A percentile compares a stretch with the other conserved stretches of the same genome.
Evolutionary conservation across 306 rosid species (phyloP).

Genomic region (Delonix regia): DNA sequence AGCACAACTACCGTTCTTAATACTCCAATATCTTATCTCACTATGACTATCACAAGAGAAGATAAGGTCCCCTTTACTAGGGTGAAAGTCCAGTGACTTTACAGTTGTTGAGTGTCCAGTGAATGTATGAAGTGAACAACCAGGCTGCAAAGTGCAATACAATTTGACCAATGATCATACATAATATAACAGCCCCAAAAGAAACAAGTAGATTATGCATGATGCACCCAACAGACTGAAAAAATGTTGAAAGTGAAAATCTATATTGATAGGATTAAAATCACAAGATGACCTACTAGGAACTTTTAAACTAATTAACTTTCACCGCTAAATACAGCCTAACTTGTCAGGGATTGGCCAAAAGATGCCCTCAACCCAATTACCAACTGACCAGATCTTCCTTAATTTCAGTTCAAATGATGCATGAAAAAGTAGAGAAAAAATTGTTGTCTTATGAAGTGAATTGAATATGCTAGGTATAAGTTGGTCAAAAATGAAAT

Average conservation of each 20-base stretch:
- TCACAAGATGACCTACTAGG: background rate
- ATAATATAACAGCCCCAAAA: constrained; percentile 1
- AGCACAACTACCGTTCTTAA: constrained; percentile 68
- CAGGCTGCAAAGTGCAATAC: constrained; percentile 60
- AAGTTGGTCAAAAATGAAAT: background rate
- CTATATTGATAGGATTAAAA: background rate
- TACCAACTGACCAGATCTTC: background rate
- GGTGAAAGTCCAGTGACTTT: constrained; percentile 85
- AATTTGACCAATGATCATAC: background rate
- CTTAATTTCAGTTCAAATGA: background rate
- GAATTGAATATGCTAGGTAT: background rate
- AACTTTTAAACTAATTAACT: background rate
- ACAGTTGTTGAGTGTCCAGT: constrained; percentile 70
- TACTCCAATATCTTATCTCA: constrained; percentile 86
- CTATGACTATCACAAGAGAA: constrained; percentile 69
- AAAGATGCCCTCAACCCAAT: background rate
- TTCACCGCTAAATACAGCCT: background rate
- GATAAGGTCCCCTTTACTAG: constrained; percentile 69
- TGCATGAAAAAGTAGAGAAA: background rate
- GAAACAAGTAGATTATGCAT: constrained; percentile 11
- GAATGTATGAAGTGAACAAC: constrained; percentile 71
- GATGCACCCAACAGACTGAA: background rate
- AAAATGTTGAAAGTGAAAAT: background rate
- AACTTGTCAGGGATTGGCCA: background rate
- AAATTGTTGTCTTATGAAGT: background rate